phyloP scores from a whole-genome alignment of 345 rosid genomes.

The Crucihimalaya himalaica region DNA sequence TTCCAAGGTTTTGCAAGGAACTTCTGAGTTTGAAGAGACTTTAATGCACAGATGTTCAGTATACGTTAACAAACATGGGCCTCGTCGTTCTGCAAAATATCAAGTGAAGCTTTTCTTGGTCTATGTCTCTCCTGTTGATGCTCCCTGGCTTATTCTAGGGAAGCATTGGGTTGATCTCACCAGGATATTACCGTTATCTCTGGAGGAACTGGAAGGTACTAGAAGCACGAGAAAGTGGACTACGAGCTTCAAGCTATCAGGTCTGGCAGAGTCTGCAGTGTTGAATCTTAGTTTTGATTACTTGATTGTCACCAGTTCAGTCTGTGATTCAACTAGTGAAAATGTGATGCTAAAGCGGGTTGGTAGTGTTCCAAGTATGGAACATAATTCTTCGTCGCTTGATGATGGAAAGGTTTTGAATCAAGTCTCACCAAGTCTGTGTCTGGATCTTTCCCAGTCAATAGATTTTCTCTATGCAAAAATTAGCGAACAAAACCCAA shows the following conservation, averaged over 20 bases:
- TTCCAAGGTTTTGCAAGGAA: conserved; percentile 51
- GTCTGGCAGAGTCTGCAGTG: conserved; percentile 62
- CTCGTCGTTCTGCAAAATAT: conserved; percentile 60
- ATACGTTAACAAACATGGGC: conserved; percentile 61
- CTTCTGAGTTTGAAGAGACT: conserved; percentile 71
- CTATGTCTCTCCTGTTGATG: conserved; percentile 47
- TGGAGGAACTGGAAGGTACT: conserved; percentile 69
- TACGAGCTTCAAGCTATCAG: conserved; percentile 68
- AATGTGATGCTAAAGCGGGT: conserved; percentile 46
- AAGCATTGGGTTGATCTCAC: conserved; percentile 82
- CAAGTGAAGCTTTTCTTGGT: conserved; percentile 61
- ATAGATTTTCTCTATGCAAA: conserved; percentile 61
- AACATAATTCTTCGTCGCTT: conserved; percentile 37
- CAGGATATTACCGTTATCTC: conserved; percentile 64
- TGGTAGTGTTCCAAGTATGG: conserved; percentile 57
- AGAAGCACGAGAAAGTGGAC: conserved; percentile 68
- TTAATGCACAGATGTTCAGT: conserved; percentile 60
- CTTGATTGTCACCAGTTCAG: conserved; percentile 45
- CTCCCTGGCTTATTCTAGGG: conserved; percentile 52
- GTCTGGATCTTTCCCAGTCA: conserved; percentile 67
- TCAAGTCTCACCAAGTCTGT: conserved; percentile 46
- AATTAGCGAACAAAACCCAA: conserved; percentile 51
- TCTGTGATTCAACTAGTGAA: conserved; percentile 33
- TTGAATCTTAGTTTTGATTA: conserved; percentile 74
- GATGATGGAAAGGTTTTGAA: conserved; percentile 47